Evolutionary conservation across 345 rosid genomes (phyloP).

Genomic region (Populus deltoides): DNA sequence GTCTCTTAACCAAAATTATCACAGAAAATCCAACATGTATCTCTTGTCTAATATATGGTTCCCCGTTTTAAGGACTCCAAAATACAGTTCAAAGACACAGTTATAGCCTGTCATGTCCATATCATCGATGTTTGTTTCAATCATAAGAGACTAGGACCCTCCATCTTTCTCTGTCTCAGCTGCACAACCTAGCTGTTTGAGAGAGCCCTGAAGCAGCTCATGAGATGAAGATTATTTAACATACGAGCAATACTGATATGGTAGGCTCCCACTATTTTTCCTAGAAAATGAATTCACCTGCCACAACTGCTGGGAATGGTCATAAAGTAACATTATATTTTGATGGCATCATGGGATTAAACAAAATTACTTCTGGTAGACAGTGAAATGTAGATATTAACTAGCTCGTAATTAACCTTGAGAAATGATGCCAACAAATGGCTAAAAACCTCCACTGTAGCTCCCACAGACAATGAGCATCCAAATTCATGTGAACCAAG

Average conservation of each 20-base stretch:
- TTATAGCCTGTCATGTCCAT: slow-evolving; percentile 18
- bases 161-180: neutral
- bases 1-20: slow-evolving; percentile 6
- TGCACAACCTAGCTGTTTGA: neutral
- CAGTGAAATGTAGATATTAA: neutral
- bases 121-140: neutral
- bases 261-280: neutral
- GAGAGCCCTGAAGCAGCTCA: neutral
- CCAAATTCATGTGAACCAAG: neutral
- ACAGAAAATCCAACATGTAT: slow-evolving; percentile 1
- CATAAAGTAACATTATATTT: no score
- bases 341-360: neutral
- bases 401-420: neutral
- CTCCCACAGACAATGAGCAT: neutral
- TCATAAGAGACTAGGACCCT: neutral
- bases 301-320: neutral
- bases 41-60: neutral
- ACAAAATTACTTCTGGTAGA: neutral
- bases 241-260: neutral
- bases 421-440: neutral
- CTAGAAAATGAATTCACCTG: neutral
- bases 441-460: neutral
- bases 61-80: neutral
- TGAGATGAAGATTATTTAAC: neutral
- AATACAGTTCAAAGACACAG: slow-evolving; percentile 11